Conservation (phyloP, 2,329 filamentous ascomycete genomes). For the Passalora sequoiae region DNA sequence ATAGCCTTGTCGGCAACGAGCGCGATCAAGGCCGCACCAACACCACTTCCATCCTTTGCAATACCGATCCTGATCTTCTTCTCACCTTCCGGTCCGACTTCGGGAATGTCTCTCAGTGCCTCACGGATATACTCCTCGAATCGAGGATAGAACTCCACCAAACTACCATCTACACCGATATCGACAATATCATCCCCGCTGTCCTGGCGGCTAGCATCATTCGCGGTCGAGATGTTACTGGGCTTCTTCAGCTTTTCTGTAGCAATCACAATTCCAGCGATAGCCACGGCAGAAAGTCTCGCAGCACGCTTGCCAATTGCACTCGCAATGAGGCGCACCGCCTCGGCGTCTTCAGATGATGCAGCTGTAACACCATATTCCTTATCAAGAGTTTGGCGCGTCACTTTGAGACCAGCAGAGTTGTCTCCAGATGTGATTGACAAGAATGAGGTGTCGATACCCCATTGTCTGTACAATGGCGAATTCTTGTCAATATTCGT, state of each 20-base stretch:
- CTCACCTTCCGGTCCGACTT: constrained; percentile 72
- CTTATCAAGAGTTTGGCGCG: constrained; percentile 73
- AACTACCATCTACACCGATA: constrained; percentile 86
- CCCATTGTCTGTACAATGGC: constrained; percentile 73
- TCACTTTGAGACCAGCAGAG: constrained; percentile 63
- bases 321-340: constrained; percentile 75
- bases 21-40: constrained; percentile 93
- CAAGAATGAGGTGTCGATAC: constrained; percentile 84
- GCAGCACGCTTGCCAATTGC: constrained; percentile 87
- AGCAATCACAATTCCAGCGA: constrained; percentile 77
- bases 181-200: constrained; percentile 68
- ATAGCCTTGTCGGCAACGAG: constrained; percentile 67
- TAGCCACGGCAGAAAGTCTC: constrained; percentile 77
- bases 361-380: constrained; percentile 71
- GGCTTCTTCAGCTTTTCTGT: constrained; percentile 61
- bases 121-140: constrained; percentile 87
- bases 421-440: constrained; percentile 79
- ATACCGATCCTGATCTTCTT: constrained; percentile 89
- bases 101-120: constrained; percentile 67
- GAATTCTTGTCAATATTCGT: constrained; percentile 63
- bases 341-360: constrained; percentile 76
- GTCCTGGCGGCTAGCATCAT: constrained; percentile 30
- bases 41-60: constrained; percentile 91
- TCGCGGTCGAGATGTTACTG: constrained; percentile 29
- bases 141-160: constrained; percentile 92